Evolutionary conservation across 176 grass and related monocot genomes (phyloP), one percentile per base, ranked within the genome.

Genomic region (Metroxylon sagu): DNA sequence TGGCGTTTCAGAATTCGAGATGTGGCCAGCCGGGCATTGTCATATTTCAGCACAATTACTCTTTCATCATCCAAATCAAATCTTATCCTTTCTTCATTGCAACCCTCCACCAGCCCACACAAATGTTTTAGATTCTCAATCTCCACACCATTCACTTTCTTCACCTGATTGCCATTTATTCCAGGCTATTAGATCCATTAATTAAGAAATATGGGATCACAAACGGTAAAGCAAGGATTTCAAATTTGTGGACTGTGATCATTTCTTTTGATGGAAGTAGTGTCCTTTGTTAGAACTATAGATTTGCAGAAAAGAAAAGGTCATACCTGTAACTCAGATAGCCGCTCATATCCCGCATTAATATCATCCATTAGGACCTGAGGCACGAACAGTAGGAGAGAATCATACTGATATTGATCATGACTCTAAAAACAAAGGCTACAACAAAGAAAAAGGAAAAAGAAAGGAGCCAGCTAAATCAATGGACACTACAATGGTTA

Each of bases 361-460:
- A 97, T 88, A 78, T 97, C 92, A 85, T 97, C 92, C 78, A 97
- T 91, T n/a, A 97, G 64, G 76, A 97, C 84, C 70, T 73, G 59
- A 54, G 35, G 4, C 14, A 26, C 17, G 39, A 51, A 61, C 25
- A 27, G 7, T 27, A 31, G 2, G 4, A 10, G 62, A 19, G 5
- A 4, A 17, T 10, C 16, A 61, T 53, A 50, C 16, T 19, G 31
- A 19, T 21, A 53, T 83, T 87, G 67, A 69, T 71, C 0, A 54
- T 48, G 66, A 59, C 63, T 29, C 35, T 74, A 1, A 43, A 51
- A 26, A 54, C 26, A 21, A 67, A 66, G 25, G 23, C 43, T 25
- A 29, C 5, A 27, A 50, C 6, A 65, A 65, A 16, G 10, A n/a
- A 25, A 26, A 50, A 5, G 4, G 4, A 26, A 16, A 16, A 43